Conservation (phyloP, 2,329 filamentous ascomycete genomes). For the Nigrograna mackinnonii region DNA sequence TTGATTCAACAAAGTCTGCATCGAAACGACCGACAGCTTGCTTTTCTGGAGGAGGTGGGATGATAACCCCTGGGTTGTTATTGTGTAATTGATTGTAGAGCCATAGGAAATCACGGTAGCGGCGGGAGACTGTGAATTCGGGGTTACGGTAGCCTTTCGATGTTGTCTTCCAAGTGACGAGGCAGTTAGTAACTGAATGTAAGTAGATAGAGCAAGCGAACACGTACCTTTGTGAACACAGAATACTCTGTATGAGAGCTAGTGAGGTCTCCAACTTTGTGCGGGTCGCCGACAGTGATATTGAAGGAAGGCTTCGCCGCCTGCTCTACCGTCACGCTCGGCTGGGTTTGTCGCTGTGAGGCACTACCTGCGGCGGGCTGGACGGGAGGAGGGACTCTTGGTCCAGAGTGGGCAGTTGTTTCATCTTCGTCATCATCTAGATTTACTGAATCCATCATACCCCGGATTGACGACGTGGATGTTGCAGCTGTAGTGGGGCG, state of each 20-base stretch:
- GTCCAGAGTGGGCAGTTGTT: constrained; percentile 48
- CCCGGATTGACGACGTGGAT: constrained; percentile 52
- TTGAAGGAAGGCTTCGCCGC: constrained; percentile 89
- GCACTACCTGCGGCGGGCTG: constrained; percentile 54
- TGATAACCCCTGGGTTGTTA: constrained; percentile 93
- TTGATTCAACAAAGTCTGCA: constrained; percentile 91
- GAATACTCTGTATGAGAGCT: constrained; percentile 98
- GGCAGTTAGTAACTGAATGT: too few relatives aligned
- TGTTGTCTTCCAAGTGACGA: constrained; percentile 65
- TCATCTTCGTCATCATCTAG: constrained; percentile 67
- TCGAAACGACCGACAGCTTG: constrained; percentile 96
- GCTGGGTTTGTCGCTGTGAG: constrained; percentile 60
- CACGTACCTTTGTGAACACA: constrained; percentile 83
- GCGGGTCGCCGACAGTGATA: constrained; percentile 92
- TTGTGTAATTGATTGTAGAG: constrained; percentile 92
- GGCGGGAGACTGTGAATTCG: constrained; percentile 89
- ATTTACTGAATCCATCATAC: constrained; percentile 68
- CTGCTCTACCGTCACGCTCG: constrained; percentile 89
- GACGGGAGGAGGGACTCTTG: constrained; percentile 68
- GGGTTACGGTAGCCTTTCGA: constrained; percentile 94
- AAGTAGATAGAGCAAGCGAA: background rate
- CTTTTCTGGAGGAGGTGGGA: constrained; percentile 96
- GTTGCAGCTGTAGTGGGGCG: constrained; percentile 58
- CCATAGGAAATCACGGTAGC: constrained; percentile 97
- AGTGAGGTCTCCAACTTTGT: constrained; percentile 96